Conservation (phyloP, 352 stramenopile genomes). For the Blastocystis sp. region DNA sequence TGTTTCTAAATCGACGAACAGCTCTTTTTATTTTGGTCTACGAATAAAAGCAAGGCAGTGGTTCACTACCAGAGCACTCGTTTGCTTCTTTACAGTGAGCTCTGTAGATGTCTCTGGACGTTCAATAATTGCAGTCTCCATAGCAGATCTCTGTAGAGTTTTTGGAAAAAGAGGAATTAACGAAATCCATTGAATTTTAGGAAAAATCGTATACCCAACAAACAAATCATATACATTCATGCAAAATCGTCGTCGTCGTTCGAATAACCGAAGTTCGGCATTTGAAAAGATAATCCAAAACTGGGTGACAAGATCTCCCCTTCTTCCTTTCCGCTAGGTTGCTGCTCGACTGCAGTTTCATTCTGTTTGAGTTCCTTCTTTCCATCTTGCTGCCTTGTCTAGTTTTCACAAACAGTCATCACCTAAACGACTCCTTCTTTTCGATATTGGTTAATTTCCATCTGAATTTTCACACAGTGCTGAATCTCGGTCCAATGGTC, state of each 20-base stretch:
- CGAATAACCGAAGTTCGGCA: background rate
- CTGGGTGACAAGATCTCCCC: too few species aligned
- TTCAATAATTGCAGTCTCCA: background rate
- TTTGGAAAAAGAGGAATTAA: background rate
- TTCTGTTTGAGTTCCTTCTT: background rate
- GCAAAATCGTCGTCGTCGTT: conserved; percentile 5
- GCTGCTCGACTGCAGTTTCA: background rate
- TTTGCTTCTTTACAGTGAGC: conserved; percentile 14
- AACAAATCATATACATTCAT: background rate
- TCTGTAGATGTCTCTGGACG: background rate
- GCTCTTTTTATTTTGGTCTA: conserved; percentile 33
- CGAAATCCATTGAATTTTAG: background rate
- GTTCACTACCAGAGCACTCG: background rate
- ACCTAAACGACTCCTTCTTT: background rate
- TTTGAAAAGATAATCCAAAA: background rate
- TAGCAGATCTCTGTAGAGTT: background rate
- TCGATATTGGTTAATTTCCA: background rate
- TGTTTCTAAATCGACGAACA: background rate
- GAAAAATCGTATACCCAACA: background rate
- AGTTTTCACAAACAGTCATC: background rate
- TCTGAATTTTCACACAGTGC: background rate
- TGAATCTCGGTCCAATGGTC: background rate
- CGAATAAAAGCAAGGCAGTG: background rate
- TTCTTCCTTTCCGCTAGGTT: background rate
- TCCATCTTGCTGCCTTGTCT: background rate